Percentiles rank a stretch among this genome's conserved stretches.
Conservation (phyloP, 257 asterid species). For the Gentiana macrophylla region DNA sequence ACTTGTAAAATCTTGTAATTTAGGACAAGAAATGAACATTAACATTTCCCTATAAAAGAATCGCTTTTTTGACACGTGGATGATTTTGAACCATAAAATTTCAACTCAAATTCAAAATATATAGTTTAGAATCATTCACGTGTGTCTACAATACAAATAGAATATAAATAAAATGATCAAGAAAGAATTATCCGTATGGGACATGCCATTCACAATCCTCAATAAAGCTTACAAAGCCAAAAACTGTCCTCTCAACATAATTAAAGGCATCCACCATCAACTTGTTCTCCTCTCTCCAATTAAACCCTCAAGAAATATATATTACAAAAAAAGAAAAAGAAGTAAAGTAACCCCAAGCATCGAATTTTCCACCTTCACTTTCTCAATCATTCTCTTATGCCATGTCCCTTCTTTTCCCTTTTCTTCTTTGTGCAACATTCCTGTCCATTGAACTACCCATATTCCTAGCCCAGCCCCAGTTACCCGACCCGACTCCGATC, state of each 20-base stretch:
- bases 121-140: too few species aligned
- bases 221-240: constrained; percentile 8
- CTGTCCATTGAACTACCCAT: constrained; percentile 14
- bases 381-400: constrained; percentile 19
- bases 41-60: too few species aligned
- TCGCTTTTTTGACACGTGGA: too few species aligned
- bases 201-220: constrained; percentile 5
- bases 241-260: background rate
- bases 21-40: too few species aligned
- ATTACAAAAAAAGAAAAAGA: background rate
- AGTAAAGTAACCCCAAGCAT: background rate
- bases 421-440: constrained; percentile 23
- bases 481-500: constrained; percentile 43
- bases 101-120: too few species aligned
- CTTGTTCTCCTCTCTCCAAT: background rate
- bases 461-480: constrained; percentile 31
- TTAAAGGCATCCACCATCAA: constrained; percentile 13
- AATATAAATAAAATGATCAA: too few species aligned
- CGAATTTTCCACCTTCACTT: background rate
- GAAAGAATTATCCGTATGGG: background rate
- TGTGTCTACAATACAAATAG: too few species aligned
- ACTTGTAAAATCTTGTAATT: too few species aligned
- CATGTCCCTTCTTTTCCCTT: constrained; percentile 31
- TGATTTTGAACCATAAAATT: too few species aligned
- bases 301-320: background rate